A percentile compares a stretch with the other conserved stretches of the same genome.
phyloP scores from a whole-genome alignment of 192 early-diverging fungal genomes.

The Coemansia sp. region DNA sequence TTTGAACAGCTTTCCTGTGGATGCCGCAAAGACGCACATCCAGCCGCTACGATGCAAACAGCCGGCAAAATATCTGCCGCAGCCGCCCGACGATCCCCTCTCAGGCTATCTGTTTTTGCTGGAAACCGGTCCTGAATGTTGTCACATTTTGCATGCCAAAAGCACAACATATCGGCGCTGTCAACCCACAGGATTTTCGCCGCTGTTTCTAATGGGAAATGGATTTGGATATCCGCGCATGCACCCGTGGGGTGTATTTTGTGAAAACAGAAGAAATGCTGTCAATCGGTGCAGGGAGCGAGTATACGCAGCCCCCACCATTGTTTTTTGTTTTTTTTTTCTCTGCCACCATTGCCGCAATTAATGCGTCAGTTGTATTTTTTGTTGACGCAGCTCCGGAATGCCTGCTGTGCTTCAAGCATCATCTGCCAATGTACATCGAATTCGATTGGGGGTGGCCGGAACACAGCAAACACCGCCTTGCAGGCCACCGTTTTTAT shows the following conservation, averaged over 20 bases:
- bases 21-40: neutral
- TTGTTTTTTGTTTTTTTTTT: neutral
- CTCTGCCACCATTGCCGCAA: neutral
- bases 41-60: neutral
- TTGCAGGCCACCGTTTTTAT: neutral
- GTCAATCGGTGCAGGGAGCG: neutral
- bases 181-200: neutral
- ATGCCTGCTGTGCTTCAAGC: neutral
- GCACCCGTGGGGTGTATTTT: neutral
- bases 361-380: neutral
- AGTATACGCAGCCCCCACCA: neutral
- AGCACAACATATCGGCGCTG: neutral
- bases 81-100: neutral
- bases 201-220: neutral
- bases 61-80: neutral
- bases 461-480: neutral
- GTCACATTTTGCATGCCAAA: neutral
- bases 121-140: no score
- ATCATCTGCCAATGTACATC: neutral
- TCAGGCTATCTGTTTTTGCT: neutral
- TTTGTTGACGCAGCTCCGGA: conserved; percentile 1
- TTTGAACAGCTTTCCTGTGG: neutral
- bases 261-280: neutral
- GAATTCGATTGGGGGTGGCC: neutral
- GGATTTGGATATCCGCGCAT: neutral